phyloP scores from a whole-genome alignment of 352 stramenopile genomes.

The Peronospora destructor region DNA sequence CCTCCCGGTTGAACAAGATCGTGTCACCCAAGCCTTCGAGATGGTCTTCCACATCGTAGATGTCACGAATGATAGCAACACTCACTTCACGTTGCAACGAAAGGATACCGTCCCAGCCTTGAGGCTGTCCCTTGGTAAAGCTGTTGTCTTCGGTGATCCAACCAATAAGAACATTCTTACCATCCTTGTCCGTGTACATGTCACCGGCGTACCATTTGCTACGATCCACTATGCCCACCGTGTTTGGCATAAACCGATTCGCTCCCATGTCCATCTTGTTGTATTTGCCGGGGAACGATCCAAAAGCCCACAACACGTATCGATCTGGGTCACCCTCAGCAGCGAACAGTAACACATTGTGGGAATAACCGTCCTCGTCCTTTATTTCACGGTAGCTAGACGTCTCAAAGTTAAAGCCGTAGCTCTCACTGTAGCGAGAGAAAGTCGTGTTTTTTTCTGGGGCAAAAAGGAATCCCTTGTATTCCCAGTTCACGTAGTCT shows the following conservation, averaged over 20 bases:
- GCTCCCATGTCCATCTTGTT: conserved; percentile 19
- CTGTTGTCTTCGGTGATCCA: conserved; percentile 61
- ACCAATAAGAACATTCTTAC: conserved; percentile 51
- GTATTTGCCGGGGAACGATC: conserved; percentile 25
- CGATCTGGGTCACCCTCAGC: conserved; percentile 40
- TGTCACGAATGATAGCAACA: conserved; percentile 43
- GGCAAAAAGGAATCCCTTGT: conserved; percentile 53
- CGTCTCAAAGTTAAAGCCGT: conserved; percentile 65
- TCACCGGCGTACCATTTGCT: conserved; percentile 67
- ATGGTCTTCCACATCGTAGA: conserved; percentile 43
- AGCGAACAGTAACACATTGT: conserved; percentile 66
- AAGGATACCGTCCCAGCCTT: conserved; percentile 64
- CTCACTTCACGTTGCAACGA: conserved; percentile 48
- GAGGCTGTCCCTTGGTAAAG: conserved; percentile 38
- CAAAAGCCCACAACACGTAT: conserved; percentile 60
- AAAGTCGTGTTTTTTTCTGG: conserved; percentile 60
- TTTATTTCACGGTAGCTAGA: conserved; percentile 53
- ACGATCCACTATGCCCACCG: conserved; percentile 56
- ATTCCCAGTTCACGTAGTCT: conserved; percentile 57
- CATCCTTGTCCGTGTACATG: conserved; percentile 54
- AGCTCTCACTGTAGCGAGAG: conserved; percentile 47
- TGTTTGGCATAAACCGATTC: conserved; percentile 42
- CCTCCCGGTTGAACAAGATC: conserved; percentile 39
- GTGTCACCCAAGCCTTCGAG: conserved; percentile 46
- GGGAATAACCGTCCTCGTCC: conserved; percentile 45